Evolutionary conservation across 1,284 basidiomycete species (phyloP), one percentile per base, ranked within the genome.

Genomic region (Leccinum pallidistipes): DNA sequence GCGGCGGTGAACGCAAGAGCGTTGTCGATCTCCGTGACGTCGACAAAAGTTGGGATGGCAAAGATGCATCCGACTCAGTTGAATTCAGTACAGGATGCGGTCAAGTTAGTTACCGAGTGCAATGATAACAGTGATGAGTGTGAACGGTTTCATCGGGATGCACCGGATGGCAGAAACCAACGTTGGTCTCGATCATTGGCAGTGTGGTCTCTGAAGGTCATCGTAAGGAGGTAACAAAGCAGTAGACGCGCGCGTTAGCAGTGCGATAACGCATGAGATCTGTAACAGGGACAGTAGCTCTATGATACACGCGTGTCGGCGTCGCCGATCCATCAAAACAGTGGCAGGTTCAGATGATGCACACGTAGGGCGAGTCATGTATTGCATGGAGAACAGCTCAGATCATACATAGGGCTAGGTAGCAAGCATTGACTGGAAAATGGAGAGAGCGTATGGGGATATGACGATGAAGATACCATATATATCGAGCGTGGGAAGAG

Each of bases 111-210:
- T 56, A 29, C 69, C 68, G 68, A 31, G 8, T 16, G 21, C 54
- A 40, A 55, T 55, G 49, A 51, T 57, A 27, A 27, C 27, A 27
- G 27, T 27, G 27, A 27, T 27, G 1, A 1, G 40, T 62, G 54
- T 12, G 56, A 66, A 50, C 34, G 12, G 66, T 68, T 67, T 69
- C 65, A 65, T 58, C 40, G 49, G 36, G 29, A 53, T 63, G 57
- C 55, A 63, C 62, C 38, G 56, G 58, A 60, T 55, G 45, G 60
- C 57, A 27, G 10, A 31, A 36, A 31, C 59, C 52, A 55, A 64
- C 18, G 32, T 29, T 60, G 34, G 66, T 56, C 59, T 58, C 55
- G 55, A 72, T 64, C 62, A 65, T 21, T 55, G 70, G 69, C 67
- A 32, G 69, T 71, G 69, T 50, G 49, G 38, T 47, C 40, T 55